Evolutionary conservation across 1,139 yeast genomes (phyloP).

Genomic region (Pichia sp.): DNA sequence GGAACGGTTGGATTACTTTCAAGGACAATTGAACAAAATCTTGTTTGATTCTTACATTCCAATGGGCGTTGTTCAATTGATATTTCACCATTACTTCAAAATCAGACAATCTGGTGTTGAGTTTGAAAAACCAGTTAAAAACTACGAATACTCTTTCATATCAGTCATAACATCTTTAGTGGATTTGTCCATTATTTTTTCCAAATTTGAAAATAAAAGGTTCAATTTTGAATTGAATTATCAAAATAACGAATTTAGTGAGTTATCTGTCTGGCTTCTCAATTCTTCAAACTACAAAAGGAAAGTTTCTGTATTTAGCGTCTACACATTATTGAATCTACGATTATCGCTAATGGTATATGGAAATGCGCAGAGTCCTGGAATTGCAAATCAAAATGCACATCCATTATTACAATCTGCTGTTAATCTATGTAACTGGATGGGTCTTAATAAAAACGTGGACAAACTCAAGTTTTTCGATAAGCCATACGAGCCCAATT

Average conservation of each 20-base stretch:
- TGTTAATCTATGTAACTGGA: slow-evolving; percentile 3
- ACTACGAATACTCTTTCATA: slow-evolving; percentile 10
- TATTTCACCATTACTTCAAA: slow-evolving; percentile 11
- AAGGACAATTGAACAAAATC: slow-evolving; percentile 12
- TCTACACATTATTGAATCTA: slow-evolving; percentile 8
- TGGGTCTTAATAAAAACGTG: slow-evolving; percentile 9
- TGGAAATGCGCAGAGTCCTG: slow-evolving; percentile 11
- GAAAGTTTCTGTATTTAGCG: slow-evolving; percentile 7
- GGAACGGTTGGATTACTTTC: slow-evolving; percentile 19
- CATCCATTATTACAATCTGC: slow-evolving; percentile 10
- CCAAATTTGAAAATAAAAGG: background rate
- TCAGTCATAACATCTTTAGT: slow-evolving; percentile 11
- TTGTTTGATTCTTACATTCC: slow-evolving; percentile 17
- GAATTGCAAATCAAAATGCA: slow-evolving; percentile 8
- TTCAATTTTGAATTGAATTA: slow-evolving; percentile 2
- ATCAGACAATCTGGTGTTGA: slow-evolving; percentile 2
- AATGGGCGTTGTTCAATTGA: slow-evolving; percentile 8
- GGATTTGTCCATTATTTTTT: slow-evolving; percentile 10
- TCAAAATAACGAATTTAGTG: slow-evolving; percentile 7
- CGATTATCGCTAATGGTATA: slow-evolving; percentile 11
- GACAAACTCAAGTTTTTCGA: slow-evolving; percentile 4
- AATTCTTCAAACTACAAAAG: slow-evolving; percentile 10
- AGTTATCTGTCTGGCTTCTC: slow-evolving; percentile 6
- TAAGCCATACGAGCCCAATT: background rate
- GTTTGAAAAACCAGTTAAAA: slow-evolving; percentile 6